phyloP scores from a whole-genome alignment of 345 rosid species.

The Eucalyptus dawsonii region DNA sequence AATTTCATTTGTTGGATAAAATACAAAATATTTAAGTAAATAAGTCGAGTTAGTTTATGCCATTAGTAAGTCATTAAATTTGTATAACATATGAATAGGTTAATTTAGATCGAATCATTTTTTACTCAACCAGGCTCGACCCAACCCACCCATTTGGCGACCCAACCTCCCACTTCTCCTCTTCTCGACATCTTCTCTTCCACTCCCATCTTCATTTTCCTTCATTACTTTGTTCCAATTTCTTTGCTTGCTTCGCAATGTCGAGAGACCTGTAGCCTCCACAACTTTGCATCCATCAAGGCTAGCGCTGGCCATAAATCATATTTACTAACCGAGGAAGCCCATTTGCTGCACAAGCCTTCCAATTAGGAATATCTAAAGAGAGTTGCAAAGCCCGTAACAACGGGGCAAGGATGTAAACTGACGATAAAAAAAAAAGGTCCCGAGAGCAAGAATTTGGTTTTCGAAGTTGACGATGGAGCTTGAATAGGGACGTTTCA shows the following conservation, averaged over 20 bases:
- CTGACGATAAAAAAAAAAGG: background rate
- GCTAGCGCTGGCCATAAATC: too few relatives aligned
- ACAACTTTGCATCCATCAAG: too few relatives aligned
- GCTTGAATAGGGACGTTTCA: background rate
- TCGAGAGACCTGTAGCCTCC: too few relatives aligned
- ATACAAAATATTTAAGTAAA: background rate
- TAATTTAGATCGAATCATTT: background rate
- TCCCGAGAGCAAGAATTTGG: background rate
- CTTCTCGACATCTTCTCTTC: background rate
- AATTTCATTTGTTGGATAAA: fast-evolving
- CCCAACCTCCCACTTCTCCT: background rate
- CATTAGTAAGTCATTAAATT: fast-evolving
- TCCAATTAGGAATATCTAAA: background rate
- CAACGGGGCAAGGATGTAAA: background rate
- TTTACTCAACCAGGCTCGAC: fast-evolving
- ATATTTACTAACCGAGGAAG: background rate
- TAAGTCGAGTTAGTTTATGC: fast-evolving
- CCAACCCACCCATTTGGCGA: background rate
- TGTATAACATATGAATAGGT: background rate
- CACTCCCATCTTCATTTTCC: background rate
- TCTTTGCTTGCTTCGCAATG: background rate
- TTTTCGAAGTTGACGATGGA: background rate
- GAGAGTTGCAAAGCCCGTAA: background rate
- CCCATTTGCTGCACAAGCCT: background rate
- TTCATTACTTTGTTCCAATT: background rate